Evolutionary conservation across 768 basidiomycete species (phyloP).

Genomic region (Scleroderma bovista): DNA sequence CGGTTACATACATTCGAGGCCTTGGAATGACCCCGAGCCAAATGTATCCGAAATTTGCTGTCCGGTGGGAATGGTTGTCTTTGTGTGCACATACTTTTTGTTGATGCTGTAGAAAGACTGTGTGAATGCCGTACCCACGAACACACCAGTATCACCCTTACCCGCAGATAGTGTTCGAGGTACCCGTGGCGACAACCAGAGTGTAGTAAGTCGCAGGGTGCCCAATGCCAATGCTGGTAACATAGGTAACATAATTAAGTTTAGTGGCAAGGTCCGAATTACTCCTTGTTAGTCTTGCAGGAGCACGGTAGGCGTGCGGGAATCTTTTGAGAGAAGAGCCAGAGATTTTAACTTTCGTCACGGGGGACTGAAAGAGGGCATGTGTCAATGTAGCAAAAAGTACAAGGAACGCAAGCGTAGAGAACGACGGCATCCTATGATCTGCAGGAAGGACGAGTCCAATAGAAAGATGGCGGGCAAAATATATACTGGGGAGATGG

Average conservation of each 20-base stretch:
- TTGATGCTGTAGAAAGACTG: conserved; percentile 5
- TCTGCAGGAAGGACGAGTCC: background rate
- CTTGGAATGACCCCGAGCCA: conserved; percentile 16
- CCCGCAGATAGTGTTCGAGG: conserved; percentile 28
- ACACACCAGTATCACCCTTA: background rate
- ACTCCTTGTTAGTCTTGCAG: conserved; percentile 8
- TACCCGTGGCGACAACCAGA: conserved; percentile 28
- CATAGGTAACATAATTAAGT: conserved; percentile 13
- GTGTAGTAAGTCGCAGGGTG: conserved; percentile 22
- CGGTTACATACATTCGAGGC: conserved; percentile 29
- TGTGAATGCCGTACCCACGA: background rate
- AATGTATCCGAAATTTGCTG: conserved; percentile 8
- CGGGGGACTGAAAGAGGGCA: conserved; percentile 5
- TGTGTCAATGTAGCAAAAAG: conserved; percentile 6
- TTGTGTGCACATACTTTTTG: conserved; percentile 13
- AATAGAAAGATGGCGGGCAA: background rate
- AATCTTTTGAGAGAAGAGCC: conserved; percentile 14
- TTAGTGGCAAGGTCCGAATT: conserved; percentile 8
- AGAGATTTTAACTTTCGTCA: conserved; percentile 10
- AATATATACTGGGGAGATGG: background rate
- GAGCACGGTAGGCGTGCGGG: conserved; percentile 13
- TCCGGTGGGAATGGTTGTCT: conserved; percentile 22
- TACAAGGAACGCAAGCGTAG: background rate
- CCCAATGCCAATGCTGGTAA: conserved; percentile 21
- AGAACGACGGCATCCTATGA: background rate